Evolutionary conservation across 257 asterid genomes (phyloP).

Genomic region (Euphrasia confusa): DNA sequence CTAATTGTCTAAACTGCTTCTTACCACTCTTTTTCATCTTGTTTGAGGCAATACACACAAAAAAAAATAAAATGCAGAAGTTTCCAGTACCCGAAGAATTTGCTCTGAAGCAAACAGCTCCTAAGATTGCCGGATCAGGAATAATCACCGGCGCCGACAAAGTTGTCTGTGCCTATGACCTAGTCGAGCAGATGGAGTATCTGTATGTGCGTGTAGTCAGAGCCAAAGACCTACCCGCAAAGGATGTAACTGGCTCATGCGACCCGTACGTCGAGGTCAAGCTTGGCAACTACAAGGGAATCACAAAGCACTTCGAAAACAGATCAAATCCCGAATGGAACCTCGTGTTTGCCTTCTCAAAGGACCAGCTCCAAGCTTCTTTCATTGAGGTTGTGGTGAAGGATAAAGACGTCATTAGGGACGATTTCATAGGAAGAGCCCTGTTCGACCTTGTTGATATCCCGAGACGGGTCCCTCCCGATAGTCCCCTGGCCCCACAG

Average conservation of each 20-base stretch:
- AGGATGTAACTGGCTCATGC: constrained; percentile 58
- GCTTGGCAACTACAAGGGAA: constrained; percentile 76
- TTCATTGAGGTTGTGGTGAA: constrained; percentile 57
- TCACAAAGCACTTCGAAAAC: constrained; percentile 70
- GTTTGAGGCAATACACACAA: background rate
- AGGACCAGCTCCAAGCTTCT: constrained; percentile 72
- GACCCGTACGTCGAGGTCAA: constrained; percentile 76
- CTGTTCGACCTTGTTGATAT: constrained; percentile 50
- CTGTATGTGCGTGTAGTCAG: constrained; percentile 73
- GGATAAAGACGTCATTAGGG: constrained; percentile 61
- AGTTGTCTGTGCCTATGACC: constrained; percentile 63
- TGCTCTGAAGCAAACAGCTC: constrained; percentile 69
- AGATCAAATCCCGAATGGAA: constrained; percentile 70
- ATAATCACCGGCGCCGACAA: constrained; percentile 58
- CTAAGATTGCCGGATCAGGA: constrained; percentile 73
- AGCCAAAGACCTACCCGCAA: constrained; percentile 53
- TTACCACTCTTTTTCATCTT: constrained; percentile 9
- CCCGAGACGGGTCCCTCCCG: constrained; percentile 70
- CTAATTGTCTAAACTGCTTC: constrained; percentile 36
- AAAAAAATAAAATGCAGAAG: constrained; percentile 40
- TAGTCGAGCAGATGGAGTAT: constrained; percentile 86
- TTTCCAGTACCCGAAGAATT: constrained; percentile 48
- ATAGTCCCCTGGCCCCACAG: constrained; percentile 78
- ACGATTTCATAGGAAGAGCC: constrained; percentile 55
- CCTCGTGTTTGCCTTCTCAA: constrained; percentile 66